Conservation (phyloP, 768 basidiomycete species). For the Leccinum subtestaceum region DNA sequence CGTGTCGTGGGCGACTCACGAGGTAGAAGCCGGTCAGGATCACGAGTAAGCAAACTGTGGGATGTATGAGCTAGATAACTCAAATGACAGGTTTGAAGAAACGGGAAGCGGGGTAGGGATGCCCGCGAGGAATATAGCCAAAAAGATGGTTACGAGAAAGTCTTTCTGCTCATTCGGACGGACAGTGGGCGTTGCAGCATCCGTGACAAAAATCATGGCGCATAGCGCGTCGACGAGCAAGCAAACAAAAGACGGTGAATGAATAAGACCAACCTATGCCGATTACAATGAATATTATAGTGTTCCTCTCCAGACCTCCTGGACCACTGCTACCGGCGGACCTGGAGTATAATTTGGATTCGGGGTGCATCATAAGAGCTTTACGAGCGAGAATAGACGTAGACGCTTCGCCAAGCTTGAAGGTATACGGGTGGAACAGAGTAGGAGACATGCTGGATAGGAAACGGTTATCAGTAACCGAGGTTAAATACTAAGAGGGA, state of each 20-base stretch:
- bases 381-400: neutral
- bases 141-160: neutral
- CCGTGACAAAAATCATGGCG: neutral
- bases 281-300: constrained; percentile 23
- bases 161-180: neutral
- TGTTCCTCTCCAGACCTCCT: constrained; percentile 11
- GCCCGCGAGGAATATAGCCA: neutral
- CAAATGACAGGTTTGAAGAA: neutral
- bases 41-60: constrained; percentile 22
- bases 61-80: constrained; percentile 11
- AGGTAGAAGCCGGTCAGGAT: constrained; percentile 29
- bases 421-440: constrained; percentile 2
- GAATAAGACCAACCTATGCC: constrained; percentile 25
- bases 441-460: constrained; percentile 11
- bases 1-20: constrained; percentile 19
- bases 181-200: neutral
- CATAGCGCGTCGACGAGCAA: neutral
- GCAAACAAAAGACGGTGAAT: neutral
- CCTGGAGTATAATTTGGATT: constrained; percentile 10
- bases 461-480: neutral
- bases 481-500: constrained; percentile 17
- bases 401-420: neutral
- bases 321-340: constrained; percentile 1
- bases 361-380: constrained; percentile 4
- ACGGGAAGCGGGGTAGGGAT: neutral